phyloP scores from a whole-genome alignment of 352 stramenopile species.

The Pythium grandisporangium region DNA sequence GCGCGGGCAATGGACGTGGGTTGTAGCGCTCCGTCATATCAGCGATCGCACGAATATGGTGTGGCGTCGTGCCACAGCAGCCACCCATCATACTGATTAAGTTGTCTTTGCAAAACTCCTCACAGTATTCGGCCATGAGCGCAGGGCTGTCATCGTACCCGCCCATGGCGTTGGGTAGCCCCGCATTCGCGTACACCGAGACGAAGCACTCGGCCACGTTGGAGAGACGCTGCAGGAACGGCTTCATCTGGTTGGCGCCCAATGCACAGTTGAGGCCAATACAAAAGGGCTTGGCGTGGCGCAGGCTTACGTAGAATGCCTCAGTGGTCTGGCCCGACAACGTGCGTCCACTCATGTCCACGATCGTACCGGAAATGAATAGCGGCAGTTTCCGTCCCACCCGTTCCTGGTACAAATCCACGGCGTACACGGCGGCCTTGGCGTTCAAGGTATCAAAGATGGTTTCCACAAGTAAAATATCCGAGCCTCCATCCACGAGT shows the following conservation, averaged over 20 bases:
- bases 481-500: slow-evolving; percentile 91
- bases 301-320: slow-evolving; percentile 94
- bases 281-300: slow-evolving; percentile 95
- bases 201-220: slow-evolving; percentile 95
- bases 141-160: slow-evolving; percentile 93
- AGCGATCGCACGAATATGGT: slow-evolving; percentile 91
- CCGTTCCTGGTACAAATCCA: slow-evolving; percentile 91
- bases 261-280: slow-evolving; percentile 96
- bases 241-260: slow-evolving; percentile 94
- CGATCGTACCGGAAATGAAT: slow-evolving; percentile 95
- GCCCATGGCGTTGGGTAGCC: slow-evolving; percentile 96
- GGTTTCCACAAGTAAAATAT: slow-evolving; percentile 96
- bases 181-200: slow-evolving; percentile 95
- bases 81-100: slow-evolving; percentile 97
- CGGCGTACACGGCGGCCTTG: slow-evolving; percentile 93
- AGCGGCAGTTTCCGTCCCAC: slow-evolving; percentile 88
- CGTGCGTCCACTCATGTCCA: slow-evolving; percentile 95
- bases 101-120: slow-evolving; percentile 91
- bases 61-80: slow-evolving; percentile 94
- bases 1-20: slow-evolving; percentile 72
- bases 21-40: slow-evolving; percentile 70
- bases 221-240: slow-evolving; percentile 89
- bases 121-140: slow-evolving; percentile 91
- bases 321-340: slow-evolving; percentile 95
- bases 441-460: slow-evolving; percentile 98